Percentiles rank a stretch among this genome's conserved stretches.
Conservation (phyloP, 2,329 filamentous ascomycete genomes). For the Colletotrichum plurivorum region DNA sequence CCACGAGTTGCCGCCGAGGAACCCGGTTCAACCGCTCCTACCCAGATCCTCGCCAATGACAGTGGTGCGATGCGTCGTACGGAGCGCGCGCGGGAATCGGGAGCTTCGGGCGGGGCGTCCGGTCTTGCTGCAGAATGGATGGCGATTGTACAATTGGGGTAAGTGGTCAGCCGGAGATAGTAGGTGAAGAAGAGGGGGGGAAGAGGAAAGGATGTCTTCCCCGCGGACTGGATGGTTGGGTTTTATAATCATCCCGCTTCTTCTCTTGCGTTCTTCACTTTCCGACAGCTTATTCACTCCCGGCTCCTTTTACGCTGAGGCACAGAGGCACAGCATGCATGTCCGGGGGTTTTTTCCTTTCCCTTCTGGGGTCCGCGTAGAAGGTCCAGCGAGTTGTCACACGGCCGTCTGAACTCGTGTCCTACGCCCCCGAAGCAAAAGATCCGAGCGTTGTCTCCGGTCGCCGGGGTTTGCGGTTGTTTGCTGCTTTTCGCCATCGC, state of each 20-base stretch:
- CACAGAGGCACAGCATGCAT: neutral
- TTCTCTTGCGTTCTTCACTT: too few relatives aligned
- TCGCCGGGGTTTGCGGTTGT: neutral
- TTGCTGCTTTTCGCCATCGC: neutral
- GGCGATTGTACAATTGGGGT: neutral
- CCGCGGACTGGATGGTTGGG: too few relatives aligned
- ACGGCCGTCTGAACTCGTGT: conserved; percentile 9
- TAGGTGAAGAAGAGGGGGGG: too few relatives aligned
- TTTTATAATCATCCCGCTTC: too few relatives aligned
- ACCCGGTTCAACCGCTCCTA: too few relatives aligned
- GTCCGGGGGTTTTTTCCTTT: too few relatives aligned
- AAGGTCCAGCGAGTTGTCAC: neutral
- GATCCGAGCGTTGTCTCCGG: conserved; percentile 1
- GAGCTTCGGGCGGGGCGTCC: neutral
- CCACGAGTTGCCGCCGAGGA: conserved; percentile 23
- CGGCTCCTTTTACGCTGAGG: neutral
- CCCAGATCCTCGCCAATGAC: conserved; percentile 24
- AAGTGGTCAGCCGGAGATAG: neutral
- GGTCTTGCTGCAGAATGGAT: neutral
- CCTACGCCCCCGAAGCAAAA: too few relatives aligned
- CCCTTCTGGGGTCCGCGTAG: neutral
- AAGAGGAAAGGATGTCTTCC: too few relatives aligned
- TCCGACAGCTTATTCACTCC: neutral
- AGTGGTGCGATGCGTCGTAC: conserved; percentile 2
- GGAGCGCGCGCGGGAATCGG: neutral